Evolutionary conservation across 257 asterid species (phyloP), one percentile per base, ranked within the genome.

Genomic region (Linderniella brevidens): DNA sequence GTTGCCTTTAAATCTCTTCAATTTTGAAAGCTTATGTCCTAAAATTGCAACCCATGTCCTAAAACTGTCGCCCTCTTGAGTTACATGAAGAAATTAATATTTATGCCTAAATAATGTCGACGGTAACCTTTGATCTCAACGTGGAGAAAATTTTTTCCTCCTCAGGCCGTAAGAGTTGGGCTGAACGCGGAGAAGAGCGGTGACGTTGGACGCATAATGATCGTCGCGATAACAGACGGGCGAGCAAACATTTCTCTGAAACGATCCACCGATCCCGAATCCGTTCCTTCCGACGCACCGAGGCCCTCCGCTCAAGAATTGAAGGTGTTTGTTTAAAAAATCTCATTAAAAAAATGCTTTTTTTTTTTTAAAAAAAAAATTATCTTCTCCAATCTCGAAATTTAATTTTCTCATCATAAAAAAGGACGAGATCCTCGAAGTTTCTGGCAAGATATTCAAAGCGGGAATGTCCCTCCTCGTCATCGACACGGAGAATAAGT

Each of bases 181-280:
- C 67, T 84, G 76, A 88, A 88, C 41, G 98, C 98, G 19, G 95
- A 88, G 69, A 88, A 88, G 74, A 88, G 94, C 51, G 94, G 98
- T 25, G 95, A 84, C 46, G 98, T 88, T 57, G 98, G 98, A 20
- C 92, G 95, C 13, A 75, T 84, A 57, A 88, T 88, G 98, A 80
- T 88, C 42, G 98, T 88, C 37, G 92, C 87, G 37, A 72, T 88
- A 66, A 84, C 98, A 42, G 98, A 88, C 56, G 98, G 98, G 40
- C 76, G 98, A 64, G 98, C 98, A 13, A 88, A 88, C 70, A 78
- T 88, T 62, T 88, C 95, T 11, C 82, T 88, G 13, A 88, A 88
- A 71, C 72, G 90, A 73, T 88, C 95, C 13, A 84, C 73, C 0
- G 94, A 88, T 67, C 77, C 77, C 19, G 95, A 87, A 68, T 79